Conservation (phyloP, 352 stramenopile species). For the Phytopythium montanum region DNA sequence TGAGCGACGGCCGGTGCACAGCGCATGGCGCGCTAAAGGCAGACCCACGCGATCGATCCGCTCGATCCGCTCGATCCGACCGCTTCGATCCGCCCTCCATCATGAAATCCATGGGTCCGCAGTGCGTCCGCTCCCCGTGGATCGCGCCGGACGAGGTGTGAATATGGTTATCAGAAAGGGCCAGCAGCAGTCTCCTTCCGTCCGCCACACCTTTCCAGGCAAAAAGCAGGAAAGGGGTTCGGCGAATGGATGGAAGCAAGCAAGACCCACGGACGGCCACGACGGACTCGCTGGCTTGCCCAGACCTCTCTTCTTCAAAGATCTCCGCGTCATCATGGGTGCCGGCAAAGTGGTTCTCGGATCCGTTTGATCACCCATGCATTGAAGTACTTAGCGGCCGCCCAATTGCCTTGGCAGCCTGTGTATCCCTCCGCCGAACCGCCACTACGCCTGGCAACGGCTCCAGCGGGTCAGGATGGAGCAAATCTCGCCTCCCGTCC, state of each 20-base stretch:
- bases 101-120: too few relatives aligned
- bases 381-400: not conserved
- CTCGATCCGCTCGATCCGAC: too few relatives aligned
- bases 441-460: not conserved
- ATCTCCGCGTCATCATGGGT: slow-evolving; percentile 1
- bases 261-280: not conserved
- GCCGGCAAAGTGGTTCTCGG: not conserved
- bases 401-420: not conserved
- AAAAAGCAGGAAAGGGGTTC: too few relatives aligned
- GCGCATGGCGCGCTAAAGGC: not conserved
- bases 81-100: too few relatives aligned
- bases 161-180: not conserved
- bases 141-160: not conserved
- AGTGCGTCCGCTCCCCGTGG: not conserved
- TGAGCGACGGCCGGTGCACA: not conserved
- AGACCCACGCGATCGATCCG: too few relatives aligned
- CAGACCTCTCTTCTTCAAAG: not conserved
- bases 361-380: not conserved
- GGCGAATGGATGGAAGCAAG: not conserved
- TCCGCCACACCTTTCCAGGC: too few relatives aligned
- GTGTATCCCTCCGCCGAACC: not conserved
- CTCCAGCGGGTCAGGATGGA: not conserved
- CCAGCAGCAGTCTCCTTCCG: not conserved
- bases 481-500: not conserved
- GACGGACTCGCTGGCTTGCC: not conserved